Base-by-base conservation (phyloP, 495 filamentous ascomycete species). In the Aspergillus diversus region DNA sequence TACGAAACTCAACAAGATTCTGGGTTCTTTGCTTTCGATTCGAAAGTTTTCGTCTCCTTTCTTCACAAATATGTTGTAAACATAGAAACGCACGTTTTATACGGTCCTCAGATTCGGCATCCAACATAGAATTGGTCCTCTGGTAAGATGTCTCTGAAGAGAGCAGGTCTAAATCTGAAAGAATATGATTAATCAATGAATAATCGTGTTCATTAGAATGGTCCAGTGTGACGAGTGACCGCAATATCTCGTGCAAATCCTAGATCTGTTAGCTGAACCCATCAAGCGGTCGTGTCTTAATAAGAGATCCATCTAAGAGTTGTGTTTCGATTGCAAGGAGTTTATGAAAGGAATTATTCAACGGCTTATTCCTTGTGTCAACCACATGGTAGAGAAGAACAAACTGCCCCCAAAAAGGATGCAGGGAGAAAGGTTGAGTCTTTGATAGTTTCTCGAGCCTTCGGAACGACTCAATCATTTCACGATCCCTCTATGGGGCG, bases 21-120 rank as follows among this genome's bases (percentile, higher is more conserved):
- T 52, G 50, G 17, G 9, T 11, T 31, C 50, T 52, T 31, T 52
- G 50, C 50, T 52, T 52, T 15, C 50, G 50, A 52, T 52, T 52
- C 31, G 17, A 21, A 31, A 6, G 31, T 52, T 12, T 52, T 31
- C 50, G 17, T 6, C 50, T 52, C 50, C 50, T 52, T 0, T 52
- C 50, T 52, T 52, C 50, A 12, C 50, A 52, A 4, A 52, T 12
- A 31, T 52, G 2, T 1, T 31, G 17, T 52, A 52, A 52, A 4
- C 5, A 52, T 0, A 52, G 17, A 21, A 52, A 52, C 4, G 37
- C 37, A 7, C 37, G 7, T 13, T 39, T 7, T 39, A 39, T 8
- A 13, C 13, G 37, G 37, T 7, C 37, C 13, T 39, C 7, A 1
- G 37, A 39, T 13, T 39, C 37, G 37, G 37, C 37, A 39, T 39